phyloP scores from a whole-genome alignment of 1,284 basidiomycete genomes.

The Puccinia sorghi region DNA sequence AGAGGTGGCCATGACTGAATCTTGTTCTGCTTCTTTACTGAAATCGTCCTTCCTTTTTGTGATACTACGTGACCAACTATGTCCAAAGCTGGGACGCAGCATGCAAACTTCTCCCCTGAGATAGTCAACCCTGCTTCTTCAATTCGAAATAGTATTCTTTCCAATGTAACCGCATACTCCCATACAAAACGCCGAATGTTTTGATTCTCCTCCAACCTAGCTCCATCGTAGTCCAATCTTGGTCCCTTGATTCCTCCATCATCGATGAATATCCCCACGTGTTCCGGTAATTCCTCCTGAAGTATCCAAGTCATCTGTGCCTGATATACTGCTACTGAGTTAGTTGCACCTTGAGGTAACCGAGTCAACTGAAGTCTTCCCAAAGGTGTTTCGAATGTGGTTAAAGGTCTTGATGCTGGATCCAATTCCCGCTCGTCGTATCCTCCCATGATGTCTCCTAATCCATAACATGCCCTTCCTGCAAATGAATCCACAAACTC shows the following conservation, averaged over 20 bases:
- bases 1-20: conserved; percentile 1
- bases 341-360: conserved; percentile 11
- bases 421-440: not conserved
- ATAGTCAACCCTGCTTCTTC: conserved; percentile 27
- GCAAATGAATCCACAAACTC: not conserved
- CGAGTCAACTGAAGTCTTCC: not conserved
- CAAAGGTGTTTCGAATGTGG: conserved; percentile 6
- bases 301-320: conserved; percentile 16
- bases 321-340: conserved; percentile 23
- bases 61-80: not conserved
- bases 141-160: conserved; percentile 30
- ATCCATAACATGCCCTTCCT: not conserved
- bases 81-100: conserved; percentile 16
- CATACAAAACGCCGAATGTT: not conserved
- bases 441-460: not conserved
- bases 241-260: conserved; percentile 36
- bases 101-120: conserved; percentile 20
- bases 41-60: not conserved
- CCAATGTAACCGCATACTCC: conserved; percentile 25
- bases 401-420: not conserved
- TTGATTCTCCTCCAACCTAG: not conserved
- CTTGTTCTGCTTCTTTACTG: not conserved
- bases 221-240: not conserved
- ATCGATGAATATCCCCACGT: conserved; percentile 28
- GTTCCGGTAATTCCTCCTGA: conserved; percentile 18